Base-by-base conservation (phyloP, 202 grass and related monocot genomes). In the Hordeum pubiflorum region DNA sequence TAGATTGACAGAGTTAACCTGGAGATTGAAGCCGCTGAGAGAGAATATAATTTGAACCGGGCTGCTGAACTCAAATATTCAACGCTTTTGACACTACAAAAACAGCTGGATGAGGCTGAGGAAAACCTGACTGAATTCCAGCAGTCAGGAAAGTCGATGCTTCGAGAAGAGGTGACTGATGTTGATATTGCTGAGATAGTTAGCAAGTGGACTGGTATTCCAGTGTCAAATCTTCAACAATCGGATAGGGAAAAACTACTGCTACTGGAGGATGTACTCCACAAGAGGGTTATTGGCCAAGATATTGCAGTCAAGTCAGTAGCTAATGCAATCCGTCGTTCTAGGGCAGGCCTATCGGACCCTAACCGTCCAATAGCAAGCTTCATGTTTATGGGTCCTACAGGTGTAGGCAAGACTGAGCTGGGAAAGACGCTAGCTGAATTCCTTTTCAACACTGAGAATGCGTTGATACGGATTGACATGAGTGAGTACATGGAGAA, bases 401-500 rank as follows among this genome's bases (percentile, higher is more conserved):
- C 95, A 56, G 92, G 92, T 74, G 95, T 97, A 11, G 95, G 95
- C 15, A 97, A 97, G 86, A 97, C 95, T 1, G 92, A 97, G 77
- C 90, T 97, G 50, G 95, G 91, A 60, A 97, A 97, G 85, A 88
- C 92, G 18, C 77, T 97, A 17, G 89, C 95, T 38, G 86, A 87
- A 50, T 97, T 94, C 66, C 89, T 97, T 87, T 97, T 97, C 76
- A 92, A 91, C 66, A 92, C 92, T 17, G 90, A 97, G 62, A 97
- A 89, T 78, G 92, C 95, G 4, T 88, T 94, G 52, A 93, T 93
- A 86, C 84, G 92, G 69, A 94, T 97, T 65, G 92, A 97, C 79
- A 97, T 94, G 95, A 97, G 95, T 2, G 95, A 97, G 74, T 97
- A 94, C 86, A 97, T 97, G 95, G 95, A 97, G 83, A 97, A 94